These are phyloP conservation scores for Ophiostoma montium DNA, from an alignment of 2,329 filamentous ascomycete species.

Conservation along the genomic window DNA sequence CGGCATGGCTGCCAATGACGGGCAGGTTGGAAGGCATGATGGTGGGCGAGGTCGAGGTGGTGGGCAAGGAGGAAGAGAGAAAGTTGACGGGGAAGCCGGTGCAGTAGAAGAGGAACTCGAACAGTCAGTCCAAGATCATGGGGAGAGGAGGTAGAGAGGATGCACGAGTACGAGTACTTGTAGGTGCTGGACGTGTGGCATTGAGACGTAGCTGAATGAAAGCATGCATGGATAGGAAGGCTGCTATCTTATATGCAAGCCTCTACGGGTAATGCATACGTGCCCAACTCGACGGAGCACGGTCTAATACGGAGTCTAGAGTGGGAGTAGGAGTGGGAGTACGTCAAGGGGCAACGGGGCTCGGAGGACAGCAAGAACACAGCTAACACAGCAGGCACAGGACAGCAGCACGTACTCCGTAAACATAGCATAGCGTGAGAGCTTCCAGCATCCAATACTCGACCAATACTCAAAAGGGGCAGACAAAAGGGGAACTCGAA, in stretches of 20 bases:
- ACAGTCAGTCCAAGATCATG: background rate
- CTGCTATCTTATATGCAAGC: background rate
- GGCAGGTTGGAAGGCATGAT: constrained; percentile 4
- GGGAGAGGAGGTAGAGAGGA: background rate
- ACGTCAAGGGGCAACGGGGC: too few relatives aligned
- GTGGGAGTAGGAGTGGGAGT: too few relatives aligned
- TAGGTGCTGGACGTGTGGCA: background rate
- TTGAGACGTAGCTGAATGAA: background rate
- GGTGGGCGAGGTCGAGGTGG: background rate
- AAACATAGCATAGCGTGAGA: too few relatives aligned
- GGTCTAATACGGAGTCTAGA: too few relatives aligned
- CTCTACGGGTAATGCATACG: background rate
- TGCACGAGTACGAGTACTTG: background rate
- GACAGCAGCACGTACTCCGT: too few relatives aligned
- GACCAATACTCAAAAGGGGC: background rate
- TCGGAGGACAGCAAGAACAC: background rate
- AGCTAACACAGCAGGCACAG: background rate
- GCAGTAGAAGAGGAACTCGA: background rate
- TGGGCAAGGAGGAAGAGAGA: background rate
- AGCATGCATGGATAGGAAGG: too few relatives aligned
- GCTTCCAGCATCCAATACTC: too few relatives aligned
- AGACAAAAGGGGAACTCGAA: background rate
- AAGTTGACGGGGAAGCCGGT: background rate
- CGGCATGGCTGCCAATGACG: background rate
- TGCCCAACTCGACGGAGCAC: too few relatives aligned